Conservation (phyloP, 2,329 filamentous ascomycete species). For the Exserohilum rostratum region DNA sequence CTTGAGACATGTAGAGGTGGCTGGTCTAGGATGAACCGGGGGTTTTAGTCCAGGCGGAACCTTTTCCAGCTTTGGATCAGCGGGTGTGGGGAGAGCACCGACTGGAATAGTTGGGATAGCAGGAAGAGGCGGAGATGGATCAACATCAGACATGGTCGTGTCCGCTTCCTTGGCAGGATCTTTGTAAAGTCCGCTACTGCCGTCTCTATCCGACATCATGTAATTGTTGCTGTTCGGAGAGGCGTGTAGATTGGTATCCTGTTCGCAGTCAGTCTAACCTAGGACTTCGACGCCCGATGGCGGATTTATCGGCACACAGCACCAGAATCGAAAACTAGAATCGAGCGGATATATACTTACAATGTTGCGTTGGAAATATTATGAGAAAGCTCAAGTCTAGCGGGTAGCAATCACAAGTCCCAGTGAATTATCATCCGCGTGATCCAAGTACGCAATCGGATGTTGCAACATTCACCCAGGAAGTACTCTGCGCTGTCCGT, state of each 20-base stretch:
- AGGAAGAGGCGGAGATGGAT: background rate
- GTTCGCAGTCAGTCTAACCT: background rate
- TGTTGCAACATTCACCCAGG: no score
- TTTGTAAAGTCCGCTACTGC: background rate
- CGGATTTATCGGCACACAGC: no score
- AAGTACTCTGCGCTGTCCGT: no score
- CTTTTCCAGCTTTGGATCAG: background rate
- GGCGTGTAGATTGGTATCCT: background rate
- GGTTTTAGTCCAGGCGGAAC: background rate
- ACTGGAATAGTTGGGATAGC: background rate
- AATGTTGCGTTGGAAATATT: no score
- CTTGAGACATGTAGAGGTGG: constrained; percentile 6
- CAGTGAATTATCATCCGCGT: no score
- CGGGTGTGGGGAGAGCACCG: background rate
- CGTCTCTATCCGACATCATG: constrained; percentile 5
- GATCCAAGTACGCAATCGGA: no score
- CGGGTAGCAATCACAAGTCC: no score
- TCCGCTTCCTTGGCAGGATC: background rate
- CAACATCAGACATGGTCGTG: background rate
- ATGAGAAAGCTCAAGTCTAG: no score
- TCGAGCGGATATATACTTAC: no score
- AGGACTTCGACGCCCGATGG: no score
- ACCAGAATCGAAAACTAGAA: no score
- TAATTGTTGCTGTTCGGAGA: background rate
- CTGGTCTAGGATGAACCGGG: constrained; percentile 2